Conservation (phyloP, 805 yeast species). For the Starmera pachycereana region DNA sequence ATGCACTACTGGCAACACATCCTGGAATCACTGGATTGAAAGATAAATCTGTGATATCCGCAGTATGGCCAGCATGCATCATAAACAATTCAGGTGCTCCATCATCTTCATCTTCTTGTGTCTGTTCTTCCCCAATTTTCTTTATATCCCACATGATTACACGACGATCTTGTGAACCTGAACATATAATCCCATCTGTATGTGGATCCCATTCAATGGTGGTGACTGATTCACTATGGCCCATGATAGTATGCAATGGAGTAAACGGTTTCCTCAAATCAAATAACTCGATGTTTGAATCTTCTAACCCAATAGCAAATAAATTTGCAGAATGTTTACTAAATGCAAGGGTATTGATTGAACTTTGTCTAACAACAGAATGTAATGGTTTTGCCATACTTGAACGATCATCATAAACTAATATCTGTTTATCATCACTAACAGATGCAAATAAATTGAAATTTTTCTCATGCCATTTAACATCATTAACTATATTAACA, state of each 20-base stretch:
- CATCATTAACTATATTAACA: slow-evolving; percentile 60
- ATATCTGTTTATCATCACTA: slow-evolving; percentile 55
- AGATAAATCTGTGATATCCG: slow-evolving; percentile 61
- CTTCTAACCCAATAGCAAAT: slow-evolving; percentile 61
- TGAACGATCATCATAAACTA: slow-evolving; percentile 44
- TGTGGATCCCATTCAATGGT: slow-evolving; percentile 70
- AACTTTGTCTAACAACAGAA: slow-evolving; percentile 20
- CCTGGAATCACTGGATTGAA: slow-evolving; percentile 65
- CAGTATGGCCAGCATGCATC: slow-evolving; percentile 92
- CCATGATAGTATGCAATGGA: slow-evolving; percentile 63
- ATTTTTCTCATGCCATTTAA: slow-evolving; percentile 55
- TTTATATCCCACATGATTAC: slow-evolving; percentile 73
- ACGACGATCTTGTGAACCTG: slow-evolving; percentile 70
- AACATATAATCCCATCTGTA: slow-evolving; percentile 66
- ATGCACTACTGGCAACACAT: slow-evolving; percentile 52
- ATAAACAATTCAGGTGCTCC: slow-evolving; percentile 81
- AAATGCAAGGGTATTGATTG: slow-evolving; percentile 56
- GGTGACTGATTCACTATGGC: slow-evolving; percentile 68
- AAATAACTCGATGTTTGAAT: slow-evolving; percentile 53
- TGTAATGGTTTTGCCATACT: slow-evolving; percentile 13
- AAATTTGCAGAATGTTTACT: slow-evolving; percentile 51
- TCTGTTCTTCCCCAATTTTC: slow-evolving; percentile 76
- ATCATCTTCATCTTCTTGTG: slow-evolving; percentile 81
- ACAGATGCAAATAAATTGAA: slow-evolving; percentile 52
- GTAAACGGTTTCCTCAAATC: slow-evolving; percentile 43